Evolutionary conservation across 345 rosid species (phyloP).

Genomic region (Lepidium sativum): DNA sequence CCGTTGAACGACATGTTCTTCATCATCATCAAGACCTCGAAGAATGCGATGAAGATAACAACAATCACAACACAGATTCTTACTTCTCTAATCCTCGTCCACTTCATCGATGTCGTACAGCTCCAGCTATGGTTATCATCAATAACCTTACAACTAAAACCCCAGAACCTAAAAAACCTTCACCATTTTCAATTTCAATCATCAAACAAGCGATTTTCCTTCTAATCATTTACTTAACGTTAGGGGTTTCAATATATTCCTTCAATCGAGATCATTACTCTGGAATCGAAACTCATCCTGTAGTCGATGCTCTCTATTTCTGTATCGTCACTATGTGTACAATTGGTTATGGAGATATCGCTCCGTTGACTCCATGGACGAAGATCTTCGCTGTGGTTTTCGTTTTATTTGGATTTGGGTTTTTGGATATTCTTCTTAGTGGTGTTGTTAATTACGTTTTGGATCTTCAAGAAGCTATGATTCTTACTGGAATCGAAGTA

Average conservation of each 20-base stretch:
- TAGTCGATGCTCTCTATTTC: conserved; percentile 69
- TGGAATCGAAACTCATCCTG: conserved; percentile 72
- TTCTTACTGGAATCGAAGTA: conserved; percentile 38
- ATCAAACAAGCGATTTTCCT: conserved; percentile 50
- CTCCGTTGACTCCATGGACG: conserved; percentile 52
- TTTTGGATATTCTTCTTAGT: conserved; percentile 52
- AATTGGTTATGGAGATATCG: conserved; percentile 75
- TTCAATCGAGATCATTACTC: conserved; percentile 53
- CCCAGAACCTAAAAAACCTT: conserved; percentile 27
- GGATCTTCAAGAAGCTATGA: conserved; percentile 57
- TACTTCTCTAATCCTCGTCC: conserved; percentile 21
- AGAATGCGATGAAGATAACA: background rate
- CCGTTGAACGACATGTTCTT: background rate
- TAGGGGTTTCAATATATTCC: conserved; percentile 56
- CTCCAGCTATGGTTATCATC: conserved; percentile 76
- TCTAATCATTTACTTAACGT: conserved; percentile 41
- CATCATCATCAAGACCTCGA: conserved; percentile 12
- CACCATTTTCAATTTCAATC: conserved; percentile 38
- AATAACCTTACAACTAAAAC: conserved; percentile 31
- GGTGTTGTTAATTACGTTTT: conserved; percentile 59
- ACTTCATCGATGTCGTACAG: conserved; percentile 66
- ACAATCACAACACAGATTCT: background rate
- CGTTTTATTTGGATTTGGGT: conserved; percentile 66
- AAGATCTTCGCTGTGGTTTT: conserved; percentile 60
- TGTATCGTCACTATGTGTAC: conserved; percentile 84